These are phyloP conservation scores for Piedraia hortae DNA, from an alignment of 2,329 filamentous ascomycete species.

Conservation along the genomic window DNA sequence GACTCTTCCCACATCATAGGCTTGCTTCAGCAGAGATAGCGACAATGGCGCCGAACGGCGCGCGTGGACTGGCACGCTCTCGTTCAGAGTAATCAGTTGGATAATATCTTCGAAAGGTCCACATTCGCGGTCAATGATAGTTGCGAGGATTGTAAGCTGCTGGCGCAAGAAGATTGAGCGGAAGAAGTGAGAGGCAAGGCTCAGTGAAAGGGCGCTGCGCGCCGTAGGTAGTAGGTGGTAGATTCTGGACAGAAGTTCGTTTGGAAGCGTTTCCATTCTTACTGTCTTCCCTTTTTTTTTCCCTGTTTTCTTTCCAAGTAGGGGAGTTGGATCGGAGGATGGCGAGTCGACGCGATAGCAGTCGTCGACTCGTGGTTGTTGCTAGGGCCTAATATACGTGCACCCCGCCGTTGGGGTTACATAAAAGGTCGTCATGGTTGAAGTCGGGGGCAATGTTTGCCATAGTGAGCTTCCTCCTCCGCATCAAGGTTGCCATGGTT, in stretches of 20 bases:
- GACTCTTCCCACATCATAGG: slow-evolving; percentile 25
- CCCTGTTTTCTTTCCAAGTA: too few relatives aligned
- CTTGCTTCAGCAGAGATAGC: slow-evolving; percentile 26
- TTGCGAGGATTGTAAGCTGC: slow-evolving; percentile 25
- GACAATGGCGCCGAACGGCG: slow-evolving; percentile 26
- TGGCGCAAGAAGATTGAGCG: slow-evolving; percentile 24
- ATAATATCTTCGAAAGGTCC: slow-evolving; percentile 30
- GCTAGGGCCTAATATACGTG: too few relatives aligned
- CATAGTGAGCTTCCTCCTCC: too few relatives aligned
- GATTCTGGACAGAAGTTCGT: slow-evolving; percentile 30
- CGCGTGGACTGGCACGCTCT: slow-evolving; percentile 28
- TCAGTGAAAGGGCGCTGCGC: slow-evolving; percentile 25
- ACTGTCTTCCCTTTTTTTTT: too few relatives aligned
- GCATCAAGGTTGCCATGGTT: too few relatives aligned
- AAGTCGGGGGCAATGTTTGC: too few relatives aligned
- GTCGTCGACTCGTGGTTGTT: too few relatives aligned
- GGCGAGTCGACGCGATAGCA: too few relatives aligned
- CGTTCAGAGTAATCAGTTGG: slow-evolving; percentile 32
- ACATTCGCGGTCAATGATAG: slow-evolving; percentile 26
- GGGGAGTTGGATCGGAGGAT: too few relatives aligned
- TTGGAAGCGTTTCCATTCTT: slow-evolving; percentile 28
- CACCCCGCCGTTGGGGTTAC: too few relatives aligned
- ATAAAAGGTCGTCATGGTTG: too few relatives aligned
- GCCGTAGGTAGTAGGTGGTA: slow-evolving; percentile 26
- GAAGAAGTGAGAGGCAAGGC: slow-evolving; percentile 27